Evolutionary conservation across 345 rosid species (phyloP).

Genomic region (Heritiera fomes): DNA sequence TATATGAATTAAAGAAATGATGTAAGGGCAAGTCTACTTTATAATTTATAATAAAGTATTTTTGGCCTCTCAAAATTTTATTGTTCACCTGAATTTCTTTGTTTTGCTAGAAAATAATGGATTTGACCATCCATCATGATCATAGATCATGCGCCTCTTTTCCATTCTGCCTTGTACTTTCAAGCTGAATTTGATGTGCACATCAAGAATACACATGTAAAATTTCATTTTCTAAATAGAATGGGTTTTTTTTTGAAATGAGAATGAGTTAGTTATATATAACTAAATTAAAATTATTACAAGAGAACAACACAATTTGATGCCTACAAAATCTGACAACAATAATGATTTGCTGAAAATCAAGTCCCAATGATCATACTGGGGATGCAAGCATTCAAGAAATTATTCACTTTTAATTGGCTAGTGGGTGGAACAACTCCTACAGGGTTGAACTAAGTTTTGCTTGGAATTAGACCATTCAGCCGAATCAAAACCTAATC

Average conservation of each 20-base stretch:
- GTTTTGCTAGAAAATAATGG: constrained; percentile 16
- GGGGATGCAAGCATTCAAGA: constrained; percentile 41
- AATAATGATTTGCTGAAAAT: constrained; percentile 23
- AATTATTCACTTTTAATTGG: constrained; percentile 24
- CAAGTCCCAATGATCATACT: constrained; percentile 27
- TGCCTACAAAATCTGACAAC: neutral
- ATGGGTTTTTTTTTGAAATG: neutral
- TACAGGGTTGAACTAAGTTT: constrained; percentile 38
- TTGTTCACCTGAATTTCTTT: neutral
- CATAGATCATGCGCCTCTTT: neutral
- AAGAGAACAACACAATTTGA: neutral
- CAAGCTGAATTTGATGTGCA: neutral
- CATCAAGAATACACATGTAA: neutral
- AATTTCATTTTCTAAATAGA: neutral
- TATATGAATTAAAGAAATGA: neutral
- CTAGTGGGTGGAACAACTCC: constrained; percentile 72
- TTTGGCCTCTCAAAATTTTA: too few species aligned
- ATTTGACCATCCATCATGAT: constrained; percentile 22
- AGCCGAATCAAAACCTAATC: constrained; percentile 60
- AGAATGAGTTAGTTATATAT: too few species aligned
- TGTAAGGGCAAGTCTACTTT: neutral
- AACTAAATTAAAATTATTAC: neutral
- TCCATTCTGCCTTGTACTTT: neutral
- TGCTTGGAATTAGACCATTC: constrained; percentile 20
- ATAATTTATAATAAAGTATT: neutral